phyloP scores from a whole-genome alignment of 2,329 filamentous ascomycete species.

The Cadophora sp. region DNA sequence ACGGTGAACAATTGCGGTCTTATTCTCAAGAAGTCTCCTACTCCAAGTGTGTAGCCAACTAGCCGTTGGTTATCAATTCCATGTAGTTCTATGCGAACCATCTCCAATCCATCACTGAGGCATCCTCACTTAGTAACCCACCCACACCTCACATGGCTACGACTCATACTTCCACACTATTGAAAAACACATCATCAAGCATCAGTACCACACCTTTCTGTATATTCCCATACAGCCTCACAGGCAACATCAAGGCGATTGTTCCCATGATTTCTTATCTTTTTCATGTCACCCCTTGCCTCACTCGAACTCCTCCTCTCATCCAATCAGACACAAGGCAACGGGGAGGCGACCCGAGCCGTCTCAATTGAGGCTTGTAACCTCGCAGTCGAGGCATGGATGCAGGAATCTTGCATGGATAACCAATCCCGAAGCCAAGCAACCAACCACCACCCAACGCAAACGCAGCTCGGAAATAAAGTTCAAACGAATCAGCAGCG shows the following conservation, averaged over 20 bases:
- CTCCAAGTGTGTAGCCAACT: neutral
- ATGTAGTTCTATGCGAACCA: neutral
- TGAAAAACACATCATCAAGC: neutral
- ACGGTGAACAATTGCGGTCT: neutral
- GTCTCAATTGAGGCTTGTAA: slow-evolving; percentile 15
- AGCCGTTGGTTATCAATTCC: neutral
- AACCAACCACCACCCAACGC: neutral
- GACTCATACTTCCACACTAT: neutral
- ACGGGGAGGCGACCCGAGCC: slow-evolving; percentile 34
- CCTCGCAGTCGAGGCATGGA: slow-evolving; percentile 27
- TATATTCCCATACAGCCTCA: slow-evolving; percentile 13
- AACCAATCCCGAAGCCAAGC: slow-evolving; percentile 7
- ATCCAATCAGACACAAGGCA: slow-evolving; percentile 28
- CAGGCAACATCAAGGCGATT: slow-evolving; percentile 17
- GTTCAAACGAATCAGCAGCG: slow-evolving; percentile 26
- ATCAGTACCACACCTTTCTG: neutral
- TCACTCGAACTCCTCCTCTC: slow-evolving; percentile 18
- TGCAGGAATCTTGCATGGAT: slow-evolving; percentile 19
- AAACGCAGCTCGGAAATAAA: neutral
- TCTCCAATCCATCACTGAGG: neutral
- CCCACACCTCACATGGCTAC: neutral
- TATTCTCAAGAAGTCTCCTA: too few species aligned
- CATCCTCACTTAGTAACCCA: neutral
- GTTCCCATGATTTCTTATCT: slow-evolving; percentile 2
- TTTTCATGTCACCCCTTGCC: slow-evolving; percentile 7